Conservation (phyloP, 805 yeast genomes). For the Lipomyces kockii region DNA sequence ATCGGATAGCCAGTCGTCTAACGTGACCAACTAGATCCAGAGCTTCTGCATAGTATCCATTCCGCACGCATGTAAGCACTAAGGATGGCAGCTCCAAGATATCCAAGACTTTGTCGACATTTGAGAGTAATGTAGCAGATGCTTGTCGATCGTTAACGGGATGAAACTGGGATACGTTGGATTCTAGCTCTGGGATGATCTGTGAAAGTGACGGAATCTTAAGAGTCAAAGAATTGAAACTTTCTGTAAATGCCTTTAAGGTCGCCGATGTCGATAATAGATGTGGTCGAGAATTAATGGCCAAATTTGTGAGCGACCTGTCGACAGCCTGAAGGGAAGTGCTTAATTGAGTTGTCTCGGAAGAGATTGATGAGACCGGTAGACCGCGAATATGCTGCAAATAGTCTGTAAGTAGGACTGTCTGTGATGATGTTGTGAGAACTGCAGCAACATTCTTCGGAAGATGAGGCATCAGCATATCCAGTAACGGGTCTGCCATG, state of each 20-base stretch:
- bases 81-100: conserved; percentile 83
- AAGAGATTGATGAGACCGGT: conserved; percentile 30
- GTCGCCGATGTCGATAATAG: conserved; percentile 30
- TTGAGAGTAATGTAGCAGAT: conserved; percentile 54
- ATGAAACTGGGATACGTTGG: conserved; percentile 20
- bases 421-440: neutral
- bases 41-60: conserved; percentile 88
- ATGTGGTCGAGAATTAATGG: conserved; percentile 30
- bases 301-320: conserved; percentile 32
- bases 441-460: conserved; percentile 17
- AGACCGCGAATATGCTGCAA: conserved; percentile 40
- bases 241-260: conserved; percentile 35
- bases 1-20: conserved; percentile 68
- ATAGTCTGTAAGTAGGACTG: conserved; percentile 26
- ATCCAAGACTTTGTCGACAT: conserved; percentile 74
- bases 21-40: conserved; percentile 79
- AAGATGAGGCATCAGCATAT: conserved; percentile 30
- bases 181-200: conserved; percentile 17
- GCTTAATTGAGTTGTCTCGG: conserved; percentile 33
- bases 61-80: conserved; percentile 78
- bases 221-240: conserved; percentile 35
- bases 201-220: conserved; percentile 29
- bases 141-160: conserved; percentile 34
- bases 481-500: conserved; percentile 39
- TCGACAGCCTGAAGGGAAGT: conserved; percentile 33